Conservation (phyloP, 441 rosid species). For the Geranium incanum region DNA sequence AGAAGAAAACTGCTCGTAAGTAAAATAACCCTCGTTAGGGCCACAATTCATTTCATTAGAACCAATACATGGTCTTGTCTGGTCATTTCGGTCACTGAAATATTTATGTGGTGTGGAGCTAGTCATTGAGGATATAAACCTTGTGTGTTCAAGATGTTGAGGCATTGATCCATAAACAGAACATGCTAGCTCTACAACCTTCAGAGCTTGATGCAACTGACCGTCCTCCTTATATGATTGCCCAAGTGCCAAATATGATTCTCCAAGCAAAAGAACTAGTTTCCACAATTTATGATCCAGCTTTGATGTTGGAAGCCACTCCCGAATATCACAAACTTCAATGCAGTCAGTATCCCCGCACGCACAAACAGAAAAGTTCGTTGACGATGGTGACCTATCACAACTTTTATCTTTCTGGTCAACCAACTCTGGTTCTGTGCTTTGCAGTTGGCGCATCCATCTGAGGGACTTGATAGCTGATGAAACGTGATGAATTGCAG, state of each 20-base stretch:
- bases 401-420: constrained; percentile 26
- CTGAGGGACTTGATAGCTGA: constrained; percentile 92
- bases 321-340: constrained; percentile 88
- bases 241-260: constrained; percentile 81
- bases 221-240: constrained; percentile 77
- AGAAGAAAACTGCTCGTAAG: constrained; percentile 47
- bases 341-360: constrained; percentile 97
- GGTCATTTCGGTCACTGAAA: constrained; percentile 22
- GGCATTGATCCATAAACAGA: constrained; percentile 95
- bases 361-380: constrained; percentile 57
- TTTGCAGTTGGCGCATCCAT: constrained; percentile 78
- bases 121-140: constrained; percentile 65
- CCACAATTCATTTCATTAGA: constrained; percentile 33
- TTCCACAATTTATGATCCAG: constrained; percentile 83
- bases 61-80: constrained; percentile 26
- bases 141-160: constrained; percentile 53
- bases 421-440: constrained; percentile 38
- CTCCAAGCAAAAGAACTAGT: constrained; percentile 90
- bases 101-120: constrained; percentile 31
- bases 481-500: constrained; percentile 89
- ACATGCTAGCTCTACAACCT: constrained; percentile 77
- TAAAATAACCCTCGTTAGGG: constrained; percentile 30
- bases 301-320: constrained; percentile 87
- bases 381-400: constrained; percentile 33
- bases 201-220: constrained; percentile 71